Evolutionary conservation across 75 land plant species (phyloP), one percentile per base, ranked within the genome.

Genomic region (Larix kaempferi): DNA sequence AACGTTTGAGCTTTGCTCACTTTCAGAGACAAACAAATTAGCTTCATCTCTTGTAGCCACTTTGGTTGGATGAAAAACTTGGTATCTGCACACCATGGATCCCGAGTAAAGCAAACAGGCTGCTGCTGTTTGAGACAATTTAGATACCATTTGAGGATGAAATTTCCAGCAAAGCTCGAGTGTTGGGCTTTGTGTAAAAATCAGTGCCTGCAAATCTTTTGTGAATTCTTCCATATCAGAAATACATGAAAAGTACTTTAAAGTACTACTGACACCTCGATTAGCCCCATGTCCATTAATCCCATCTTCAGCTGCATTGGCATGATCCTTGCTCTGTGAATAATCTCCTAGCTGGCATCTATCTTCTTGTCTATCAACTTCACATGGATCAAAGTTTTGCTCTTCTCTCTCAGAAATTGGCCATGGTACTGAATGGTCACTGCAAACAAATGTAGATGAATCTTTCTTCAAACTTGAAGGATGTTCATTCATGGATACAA

Each of bases 81-180:
- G 71, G 22, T 49, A 62, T 79, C 78, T 23, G 26, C 62, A 79
- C 37, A 69, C 74, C 22, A 87, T 52, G 57, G 75, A 91, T 61
- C 80, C 85, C 19, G 79, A 81, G 72, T 84, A 84, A 61, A 89
- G 35, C 49, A 83, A 79, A 80, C 94, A 94, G 39, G 81, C 35
- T 14, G 99, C 80, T 75, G 79, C 76, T 57, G 80, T 49, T 22
- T 85, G 14, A 29, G 84, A 77, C 49, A 94, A 74, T 61, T 80
- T 94, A 73, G 76, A 78, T 56, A 91, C 73, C 79, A 96, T 76
- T 63, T 87, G 83, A 58, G 79, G 88, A 85, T 96, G 99, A 59
- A 94, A 74, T 77, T 83, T 90, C 93, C 97, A 91, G 66, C 90
- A 84, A 59, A 55, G 73, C 37, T 96, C 97, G 58, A 96, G 52